A percentile compares a stretch with the other conserved stretches of the same genome.
These are phyloP conservation scores for Paracamarosporium sp. DNA, from an alignment of 2,329 filamentous ascomycete genomes.

Conservation along the genomic window DNA sequence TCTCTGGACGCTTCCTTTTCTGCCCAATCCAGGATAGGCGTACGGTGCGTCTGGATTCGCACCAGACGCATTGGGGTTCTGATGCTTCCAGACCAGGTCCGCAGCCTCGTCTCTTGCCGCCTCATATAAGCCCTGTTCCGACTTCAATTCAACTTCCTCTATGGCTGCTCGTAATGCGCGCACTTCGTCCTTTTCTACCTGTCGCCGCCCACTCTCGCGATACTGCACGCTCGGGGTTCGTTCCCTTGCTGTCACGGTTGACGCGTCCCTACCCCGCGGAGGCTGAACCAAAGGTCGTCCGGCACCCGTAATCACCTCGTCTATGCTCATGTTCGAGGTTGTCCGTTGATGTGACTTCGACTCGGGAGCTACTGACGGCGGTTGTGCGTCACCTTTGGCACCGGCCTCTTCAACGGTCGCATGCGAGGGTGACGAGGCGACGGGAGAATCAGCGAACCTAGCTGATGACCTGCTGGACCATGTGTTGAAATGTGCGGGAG, in stretches of 20 bases:
- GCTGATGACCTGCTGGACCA: slow-evolving; percentile 38
- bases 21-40: slow-evolving; percentile 70
- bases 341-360: slow-evolving; percentile 37
- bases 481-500: slow-evolving; percentile 57
- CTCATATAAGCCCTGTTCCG: slow-evolving; percentile 69
- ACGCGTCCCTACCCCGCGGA: slow-evolving; percentile 49
- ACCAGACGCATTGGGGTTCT: slow-evolving; percentile 71
- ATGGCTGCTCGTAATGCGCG: slow-evolving; percentile 73
- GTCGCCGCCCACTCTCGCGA: slow-evolving; percentile 75
- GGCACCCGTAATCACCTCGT: slow-evolving; percentile 27
- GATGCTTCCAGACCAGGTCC: slow-evolving; percentile 79
- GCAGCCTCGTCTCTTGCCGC: slow-evolving; percentile 79
- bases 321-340: slow-evolving; percentile 38
- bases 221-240: slow-evolving; percentile 69
- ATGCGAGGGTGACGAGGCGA: slow-evolving; percentile 29
- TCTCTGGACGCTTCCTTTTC: slow-evolving; percentile 73
- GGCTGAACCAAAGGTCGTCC: slow-evolving; percentile 45
- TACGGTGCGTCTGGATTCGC: slow-evolving; percentile 57
- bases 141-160: slow-evolving; percentile 73
- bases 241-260: slow-evolving; percentile 38
- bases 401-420: slow-evolving; percentile 32
- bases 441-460: slow-evolving; percentile 33
- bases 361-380: slow-evolving; percentile 21
- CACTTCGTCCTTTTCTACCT: slow-evolving; percentile 83
- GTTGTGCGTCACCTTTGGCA: slow-evolving; percentile 26